These are phyloP conservation scores for Fraxinus nigra DNA, from an alignment of 305 asterid genomes.

Conservation along the genomic window DNA sequence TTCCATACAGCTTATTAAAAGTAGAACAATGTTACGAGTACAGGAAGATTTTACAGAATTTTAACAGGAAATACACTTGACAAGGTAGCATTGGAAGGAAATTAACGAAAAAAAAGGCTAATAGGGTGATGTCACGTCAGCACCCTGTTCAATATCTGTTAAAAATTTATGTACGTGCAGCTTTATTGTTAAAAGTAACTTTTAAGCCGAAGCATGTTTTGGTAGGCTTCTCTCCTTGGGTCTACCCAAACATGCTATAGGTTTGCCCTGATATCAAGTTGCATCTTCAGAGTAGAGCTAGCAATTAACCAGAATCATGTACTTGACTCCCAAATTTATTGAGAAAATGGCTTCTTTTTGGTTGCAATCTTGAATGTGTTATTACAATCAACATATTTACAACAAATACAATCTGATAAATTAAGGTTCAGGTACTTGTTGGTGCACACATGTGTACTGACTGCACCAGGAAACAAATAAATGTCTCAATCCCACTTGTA, in stretches of 20 bases:
- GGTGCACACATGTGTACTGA: neutral
- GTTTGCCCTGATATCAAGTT: neutral
- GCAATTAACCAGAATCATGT: neutral
- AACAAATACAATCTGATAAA: neutral
- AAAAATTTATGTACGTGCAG: too few relatives aligned
- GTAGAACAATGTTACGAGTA: too few relatives aligned
- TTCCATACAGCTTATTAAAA: neutral
- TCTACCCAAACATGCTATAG: neutral
- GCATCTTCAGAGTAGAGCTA: neutral
- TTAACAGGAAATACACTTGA: too few relatives aligned
- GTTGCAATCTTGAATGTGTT: neutral
- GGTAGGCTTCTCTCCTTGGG: neutral
- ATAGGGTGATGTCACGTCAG: too few relatives aligned
- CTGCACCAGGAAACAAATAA: slow-evolving; percentile 16
- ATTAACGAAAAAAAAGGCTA: too few relatives aligned
- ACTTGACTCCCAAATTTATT: neutral
- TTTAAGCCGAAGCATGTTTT: neutral
- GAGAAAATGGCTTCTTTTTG: neutral
- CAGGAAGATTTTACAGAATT: too few relatives aligned
- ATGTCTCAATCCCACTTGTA: slow-evolving; percentile 18
- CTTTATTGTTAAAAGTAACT: neutral
- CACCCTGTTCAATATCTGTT: too few relatives aligned
- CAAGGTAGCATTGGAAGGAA: too few relatives aligned
- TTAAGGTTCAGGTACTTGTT: neutral
- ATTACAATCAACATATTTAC: neutral